Base-by-base conservation (phyloP, 441 rosid species). In the Melastoma candidum region DNA sequence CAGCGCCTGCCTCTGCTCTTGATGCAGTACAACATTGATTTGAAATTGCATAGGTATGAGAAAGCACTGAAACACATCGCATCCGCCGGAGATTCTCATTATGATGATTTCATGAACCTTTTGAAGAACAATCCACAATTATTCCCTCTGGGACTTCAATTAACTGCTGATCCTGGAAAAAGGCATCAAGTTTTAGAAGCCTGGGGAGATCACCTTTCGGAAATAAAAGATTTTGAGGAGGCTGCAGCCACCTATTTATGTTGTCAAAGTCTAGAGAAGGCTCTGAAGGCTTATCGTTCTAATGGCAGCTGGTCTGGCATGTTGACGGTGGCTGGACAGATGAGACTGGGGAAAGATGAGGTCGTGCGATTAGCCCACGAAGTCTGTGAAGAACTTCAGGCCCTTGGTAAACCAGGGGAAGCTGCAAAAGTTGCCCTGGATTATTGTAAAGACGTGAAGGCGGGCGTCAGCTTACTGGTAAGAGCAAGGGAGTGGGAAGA, bases 401-500 rank as follows among this genome's bases (percentile, higher is more conserved):
- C 90, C 58, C 79, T 88, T 39, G 98, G 98, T 48, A 92, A 84
- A 63, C 95, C 97, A 2, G 87, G 78, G 62, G 95, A 88, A 68
- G 95, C 98, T 63, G 97, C 97, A 44, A 88, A 83, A 68, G 81
- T 92, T 64, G 95, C 95, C 48, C 69, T 92, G 26, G 98, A 85
- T 26, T 85, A 88, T 63, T 86, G 86, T 58, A 64, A 71, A 65
- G 97, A 88, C 72, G 73, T 85, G 54, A 77, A 71, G 51, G 64
- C 63, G 59, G 97, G 95, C 50, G 53, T 85, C 29, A 74, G 57
- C 64, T 76, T 88, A 74, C 76, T 88, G 63, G 78, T 82, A 63
- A 74, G 55, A 67, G 95, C 95, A 2, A 82, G 94, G 75, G 90
- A 88, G 47, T 92, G 98, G 98, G 97, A 86, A 70, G 97, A 92